Evolutionary conservation across 306 rosid species (phyloP), one percentile per base, ranked within the genome.

Genomic region (Ochetophila trinervis): DNA sequence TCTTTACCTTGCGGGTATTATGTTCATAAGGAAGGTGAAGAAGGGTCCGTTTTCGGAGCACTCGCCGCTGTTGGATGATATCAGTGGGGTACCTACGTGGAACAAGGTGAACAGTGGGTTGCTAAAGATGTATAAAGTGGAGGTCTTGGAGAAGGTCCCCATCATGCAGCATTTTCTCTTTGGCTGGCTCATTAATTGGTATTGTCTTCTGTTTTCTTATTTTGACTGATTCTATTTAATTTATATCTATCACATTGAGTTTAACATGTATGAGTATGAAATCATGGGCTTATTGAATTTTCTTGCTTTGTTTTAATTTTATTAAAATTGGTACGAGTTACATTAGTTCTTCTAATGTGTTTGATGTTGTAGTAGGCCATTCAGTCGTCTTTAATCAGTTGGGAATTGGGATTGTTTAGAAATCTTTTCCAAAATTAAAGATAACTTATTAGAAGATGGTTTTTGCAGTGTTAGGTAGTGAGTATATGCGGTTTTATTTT

Each of bases 151-250:
- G 88, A 94, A 94, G 79, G 91, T 94, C 56, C 99, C 99, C 51
- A 94, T 94, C 54, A 94, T 94, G 99, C 99, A 94, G 82, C 99
- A 94, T 82, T 90, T 94, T 58, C 97, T 90, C 13, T 94, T 88
- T 55, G 99, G 97, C 35, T 88, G 87, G 70, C 91, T 94, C 42
- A 88, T 94, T 71, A 78, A 86, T 52, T 94, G 99, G 97, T 94
- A 80, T 22, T 27, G 72, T 8, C 2, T 59, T 48, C 62, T 64
- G 40, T 53, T 32, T 14, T 61, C 22, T 20, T 50, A 24, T 27
- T 61, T 11, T 37, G 4, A 63, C 27, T 13, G 11, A 60, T 62
- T 18, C 17, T 23, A 34, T 27, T 58, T n/a, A 20, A 13, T 47
- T 68, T 59, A 21, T 16, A 14, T 19, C 10, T 51, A 10, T 2